A percentile compares a stretch with the other conserved stretches of the same genome.
Evolutionary conservation across 2,329 filamentous ascomycete species (phyloP).

Genomic region (Drechslera avenae): DNA sequence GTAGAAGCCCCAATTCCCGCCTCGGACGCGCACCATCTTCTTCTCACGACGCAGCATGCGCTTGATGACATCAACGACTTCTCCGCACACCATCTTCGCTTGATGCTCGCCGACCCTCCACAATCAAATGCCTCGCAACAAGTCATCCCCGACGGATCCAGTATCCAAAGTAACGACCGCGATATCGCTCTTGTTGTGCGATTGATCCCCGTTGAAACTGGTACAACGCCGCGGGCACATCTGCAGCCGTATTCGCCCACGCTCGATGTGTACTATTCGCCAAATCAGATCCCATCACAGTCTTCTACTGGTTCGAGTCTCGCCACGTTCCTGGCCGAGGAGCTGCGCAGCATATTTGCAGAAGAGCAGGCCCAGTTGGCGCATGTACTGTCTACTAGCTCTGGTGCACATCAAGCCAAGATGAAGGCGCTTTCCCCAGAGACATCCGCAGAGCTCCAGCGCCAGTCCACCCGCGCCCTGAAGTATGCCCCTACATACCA

Average conservation of each 20-base stretch:
- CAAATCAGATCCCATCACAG: constrained; percentile 68
- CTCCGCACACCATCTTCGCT: constrained; percentile 78
- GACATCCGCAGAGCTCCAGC: constrained; percentile 59
- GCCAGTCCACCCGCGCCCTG: constrained; percentile 79
- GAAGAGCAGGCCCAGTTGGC: constrained; percentile 86
- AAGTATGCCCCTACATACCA: constrained; percentile 95
- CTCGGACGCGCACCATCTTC: constrained; percentile 71
- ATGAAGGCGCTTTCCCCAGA: constrained; percentile 59
- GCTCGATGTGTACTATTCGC: constrained; percentile 78
- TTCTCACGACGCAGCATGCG: constrained; percentile 81
- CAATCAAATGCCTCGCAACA: constrained; percentile 43
- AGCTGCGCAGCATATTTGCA: constrained; percentile 77
- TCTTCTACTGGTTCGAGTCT: constrained; percentile 74
- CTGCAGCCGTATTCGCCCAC: constrained; percentile 72
- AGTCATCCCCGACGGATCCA: constrained; percentile 36
- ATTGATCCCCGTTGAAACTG: constrained; percentile 66
- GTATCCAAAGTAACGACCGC: constrained; percentile 44
- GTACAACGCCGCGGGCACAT: constrained; percentile 59
- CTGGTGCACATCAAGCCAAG: constrained; percentile 49
- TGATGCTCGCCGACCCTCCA: constrained; percentile 60
- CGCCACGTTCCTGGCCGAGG: constrained; percentile 76
- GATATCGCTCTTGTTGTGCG: constrained; percentile 71
- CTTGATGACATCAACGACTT: constrained; percentile 88
- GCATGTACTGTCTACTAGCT: constrained; percentile 52
- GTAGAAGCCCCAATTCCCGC: constrained; percentile 72